Base-by-base conservation (phyloP, 176 grass and related monocot species). In the Chloris gayana region DNA sequence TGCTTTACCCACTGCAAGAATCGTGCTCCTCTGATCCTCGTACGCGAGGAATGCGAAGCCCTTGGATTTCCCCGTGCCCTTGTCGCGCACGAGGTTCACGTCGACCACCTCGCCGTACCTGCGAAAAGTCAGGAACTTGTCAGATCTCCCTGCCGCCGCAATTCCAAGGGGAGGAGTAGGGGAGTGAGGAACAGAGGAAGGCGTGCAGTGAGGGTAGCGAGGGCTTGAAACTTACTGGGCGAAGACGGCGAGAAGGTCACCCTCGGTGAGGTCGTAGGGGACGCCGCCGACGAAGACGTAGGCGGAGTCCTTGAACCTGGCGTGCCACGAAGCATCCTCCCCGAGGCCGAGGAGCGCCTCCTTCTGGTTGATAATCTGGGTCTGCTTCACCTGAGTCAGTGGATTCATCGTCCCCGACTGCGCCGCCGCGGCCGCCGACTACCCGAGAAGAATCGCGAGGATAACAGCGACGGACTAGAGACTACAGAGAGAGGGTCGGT, bases 31-130 rank as follows among this genome's bases (percentile, higher is more conserved):
- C 88, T 98, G 95, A 58, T 98, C 95, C 86, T 93, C 92, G 21
- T 95, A 98, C 42, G 95, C 92, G 42, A 98, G 24, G 56, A 98
- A 98, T 21, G 88, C 90, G 72, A 98, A 98, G 0, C 95, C 95
- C 82, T 73, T 98, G 24, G 92, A 95, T 60, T 98, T 95, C 15
- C 95, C 92, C 21, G 92, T 98, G 70, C 83, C 84, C 85, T 91
- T 94, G 65, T 98, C 90, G 69, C 95, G 91, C 64, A 98, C 95
- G 41, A 98, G 92, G 83, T 98, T 98, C 50, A 98, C 90, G 42
- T 98, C 95, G 57, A 98, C 84, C 29, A 98, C 77, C 74, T 98
- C 95, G 19, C 92, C 95, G 51, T 95, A 98, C 84, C 95, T 98
- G 54, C 74, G 26, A 39, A n/a, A 49, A 25, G 76, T 6, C 11